Percentiles rank a stretch among this genome's conserved stretches.
These are phyloP conservation scores for Dimargaris verticillata DNA, from an alignment of 192 early-diverging fungal species.

Conservation along the genomic window DNA sequence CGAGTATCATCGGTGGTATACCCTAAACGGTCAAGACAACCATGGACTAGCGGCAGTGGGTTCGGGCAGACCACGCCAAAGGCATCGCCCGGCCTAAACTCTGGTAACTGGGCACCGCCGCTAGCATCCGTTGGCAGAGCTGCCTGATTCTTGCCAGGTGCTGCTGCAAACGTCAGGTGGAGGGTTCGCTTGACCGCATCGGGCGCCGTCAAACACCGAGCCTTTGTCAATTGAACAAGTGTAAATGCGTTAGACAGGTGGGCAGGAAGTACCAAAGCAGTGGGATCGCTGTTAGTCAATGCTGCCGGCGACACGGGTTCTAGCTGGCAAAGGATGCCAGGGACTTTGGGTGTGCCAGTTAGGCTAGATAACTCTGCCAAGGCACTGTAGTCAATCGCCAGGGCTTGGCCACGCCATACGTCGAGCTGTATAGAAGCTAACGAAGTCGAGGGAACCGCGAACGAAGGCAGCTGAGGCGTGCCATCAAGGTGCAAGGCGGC, in stretches of 20 bases:
- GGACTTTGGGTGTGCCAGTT: slow-evolving; percentile 38
- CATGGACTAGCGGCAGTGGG: slow-evolving; percentile 46
- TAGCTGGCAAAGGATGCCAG: slow-evolving; percentile 29
- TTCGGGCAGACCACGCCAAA: slow-evolving; percentile 86
- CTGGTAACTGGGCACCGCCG: slow-evolving; percentile 9
- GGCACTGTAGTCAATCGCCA: slow-evolving; percentile 25
- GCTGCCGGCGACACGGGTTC: slow-evolving; percentile 26
- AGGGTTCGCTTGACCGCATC: slow-evolving; percentile 57
- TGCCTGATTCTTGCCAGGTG: slow-evolving; percentile 17
- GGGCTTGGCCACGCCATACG: not conserved
- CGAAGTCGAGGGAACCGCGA: no score
- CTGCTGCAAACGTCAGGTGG: slow-evolving; percentile 34
- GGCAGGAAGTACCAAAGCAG: not conserved
- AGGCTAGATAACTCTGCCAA: slow-evolving; percentile 29
- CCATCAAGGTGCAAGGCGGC: no score
- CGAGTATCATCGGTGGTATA: slow-evolving; percentile 21
- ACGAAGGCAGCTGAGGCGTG: no score
- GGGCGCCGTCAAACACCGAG: slow-evolving; percentile 38
- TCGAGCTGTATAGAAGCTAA: no score
- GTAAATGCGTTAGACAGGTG: no score
- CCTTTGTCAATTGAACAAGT: slow-evolving; percentile 9
- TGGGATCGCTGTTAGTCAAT: slow-evolving; percentile 17
- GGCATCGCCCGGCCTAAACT: slow-evolving; percentile 58
- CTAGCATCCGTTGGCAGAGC: slow-evolving; percentile 12
- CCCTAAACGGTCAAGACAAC: slow-evolving; percentile 39